Conservation (phyloP, 192 early-diverging fungal species). For the Anaeromyces robustus region DNA sequence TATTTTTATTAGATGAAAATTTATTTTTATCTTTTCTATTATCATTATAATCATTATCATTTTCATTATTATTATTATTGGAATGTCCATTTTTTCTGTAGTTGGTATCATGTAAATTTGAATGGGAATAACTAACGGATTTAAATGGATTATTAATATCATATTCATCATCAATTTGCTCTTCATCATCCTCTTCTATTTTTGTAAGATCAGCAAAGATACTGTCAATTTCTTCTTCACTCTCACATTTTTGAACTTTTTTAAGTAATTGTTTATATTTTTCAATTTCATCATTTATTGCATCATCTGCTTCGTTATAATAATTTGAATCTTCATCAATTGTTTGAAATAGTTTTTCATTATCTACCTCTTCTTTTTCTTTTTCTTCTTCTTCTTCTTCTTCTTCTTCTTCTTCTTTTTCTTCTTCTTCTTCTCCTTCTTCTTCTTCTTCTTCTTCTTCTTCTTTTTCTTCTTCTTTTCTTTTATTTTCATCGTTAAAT, state of each 20-base stretch:
- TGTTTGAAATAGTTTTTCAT: no score
- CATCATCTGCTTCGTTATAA: not conserved
- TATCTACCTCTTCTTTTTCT: not conserved
- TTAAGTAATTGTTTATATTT: not conserved
- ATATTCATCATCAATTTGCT: not conserved
- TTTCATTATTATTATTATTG: not conserved
- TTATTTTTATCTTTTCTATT: not conserved
- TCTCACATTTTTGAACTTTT: not conserved
- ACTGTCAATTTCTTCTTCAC: not conserved
- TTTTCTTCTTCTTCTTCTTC: not conserved
- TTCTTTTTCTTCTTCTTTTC: no score
- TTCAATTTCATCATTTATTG: not conserved
- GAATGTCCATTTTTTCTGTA: not conserved
- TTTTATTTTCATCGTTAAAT: no score
- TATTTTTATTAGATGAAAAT: not conserved
- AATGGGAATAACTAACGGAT: not conserved
- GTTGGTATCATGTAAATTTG: not conserved
- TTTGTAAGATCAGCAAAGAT: not conserved
- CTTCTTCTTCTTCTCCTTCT: not conserved
- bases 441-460: not conserved
- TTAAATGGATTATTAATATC: not conserved
- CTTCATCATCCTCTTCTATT: not conserved
- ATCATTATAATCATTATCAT: no score
- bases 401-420: not conserved
- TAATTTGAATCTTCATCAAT: not conserved